Evolutionary conservation across 177 flowering plant genomes (phyloP).

Genomic region (Vitis hybrid): DNA sequence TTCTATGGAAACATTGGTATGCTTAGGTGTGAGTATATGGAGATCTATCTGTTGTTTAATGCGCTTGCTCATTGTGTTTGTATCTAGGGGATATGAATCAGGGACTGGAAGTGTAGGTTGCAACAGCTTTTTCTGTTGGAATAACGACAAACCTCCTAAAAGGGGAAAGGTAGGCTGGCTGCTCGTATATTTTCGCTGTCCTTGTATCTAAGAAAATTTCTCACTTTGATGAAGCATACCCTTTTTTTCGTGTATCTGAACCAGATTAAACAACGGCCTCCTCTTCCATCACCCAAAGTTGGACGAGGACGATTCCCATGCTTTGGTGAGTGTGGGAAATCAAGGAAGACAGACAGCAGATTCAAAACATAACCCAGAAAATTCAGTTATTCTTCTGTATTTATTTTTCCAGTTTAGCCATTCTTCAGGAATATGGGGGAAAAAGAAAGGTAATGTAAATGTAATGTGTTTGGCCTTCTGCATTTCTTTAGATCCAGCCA

Average conservation of each 20-base stretch:
- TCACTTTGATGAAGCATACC: neutral
- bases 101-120: conserved; percentile 48
- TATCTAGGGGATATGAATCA: conserved; percentile 74
- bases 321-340: conserved; percentile 54
- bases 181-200: neutral
- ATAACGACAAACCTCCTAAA: conserved; percentile 35
- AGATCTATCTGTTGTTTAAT: neutral
- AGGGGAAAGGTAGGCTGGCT: conserved; percentile 48
- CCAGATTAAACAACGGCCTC: conserved; percentile 44
- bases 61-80: neutral
- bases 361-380: conserved; percentile 23
- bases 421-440: conserved; percentile 12
- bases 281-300: conserved; percentile 28
- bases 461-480: conserved; percentile 9
- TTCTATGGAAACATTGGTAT: neutral
- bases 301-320: conserved; percentile 33
- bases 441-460: conserved; percentile 10
- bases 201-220: neutral
- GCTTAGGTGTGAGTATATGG: neutral
- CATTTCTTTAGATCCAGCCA: conserved; percentile 9
- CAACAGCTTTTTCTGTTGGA: conserved; percentile 76
- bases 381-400: conserved; percentile 12
- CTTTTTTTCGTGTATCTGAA: conserved; percentile 1
- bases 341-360: conserved; percentile 31
- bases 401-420: conserved; percentile 15